phyloP scores from a whole-genome alignment of 2,329 filamentous ascomycete species.

The Colletotrichum sp. region DNA sequence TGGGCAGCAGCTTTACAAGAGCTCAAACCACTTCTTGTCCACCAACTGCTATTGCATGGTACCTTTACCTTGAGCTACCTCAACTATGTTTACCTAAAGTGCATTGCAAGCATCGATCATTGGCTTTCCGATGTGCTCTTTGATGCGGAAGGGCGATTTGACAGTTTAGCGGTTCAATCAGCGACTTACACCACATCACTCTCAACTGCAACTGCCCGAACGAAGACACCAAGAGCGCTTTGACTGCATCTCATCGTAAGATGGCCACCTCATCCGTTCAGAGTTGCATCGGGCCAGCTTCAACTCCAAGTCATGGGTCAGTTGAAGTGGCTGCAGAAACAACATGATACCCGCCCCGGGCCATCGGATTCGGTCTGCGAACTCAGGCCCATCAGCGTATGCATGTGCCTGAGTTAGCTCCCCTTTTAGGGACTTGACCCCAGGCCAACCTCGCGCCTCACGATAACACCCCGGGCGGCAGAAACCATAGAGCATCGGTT shows the following conservation, averaged over 20 bases:
- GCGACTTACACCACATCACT: not conserved
- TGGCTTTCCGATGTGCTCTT: not conserved
- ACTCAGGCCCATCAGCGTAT: conserved; percentile 10
- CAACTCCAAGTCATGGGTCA: not conserved
- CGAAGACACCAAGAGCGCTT: not conserved
- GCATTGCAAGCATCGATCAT: not conserved
- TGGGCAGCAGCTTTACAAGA: not conserved
- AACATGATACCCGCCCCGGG: not conserved
- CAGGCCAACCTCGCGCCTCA: not conserved
- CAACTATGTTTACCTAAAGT: not conserved
- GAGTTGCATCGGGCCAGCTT: not conserved
- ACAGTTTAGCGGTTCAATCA: not conserved
- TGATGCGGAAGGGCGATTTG: not conserved
- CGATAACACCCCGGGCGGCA: conserved; percentile 6
- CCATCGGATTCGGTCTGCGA: not conserved
- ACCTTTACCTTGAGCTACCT: not conserved
- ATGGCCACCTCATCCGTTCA: not conserved
- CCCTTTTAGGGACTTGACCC: not conserved
- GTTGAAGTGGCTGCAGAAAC: not conserved
- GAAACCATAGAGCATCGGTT: not conserved
- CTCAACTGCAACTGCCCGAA: not conserved
- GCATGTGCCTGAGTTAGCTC: conserved; percentile 19
- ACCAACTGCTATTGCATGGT: not conserved
- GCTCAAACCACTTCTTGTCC: not conserved
- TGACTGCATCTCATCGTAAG: not conserved